Evolutionary conservation across 2,329 filamentous ascomycete species (phyloP).

Genomic region (Fusarium armeniacum): DNA sequence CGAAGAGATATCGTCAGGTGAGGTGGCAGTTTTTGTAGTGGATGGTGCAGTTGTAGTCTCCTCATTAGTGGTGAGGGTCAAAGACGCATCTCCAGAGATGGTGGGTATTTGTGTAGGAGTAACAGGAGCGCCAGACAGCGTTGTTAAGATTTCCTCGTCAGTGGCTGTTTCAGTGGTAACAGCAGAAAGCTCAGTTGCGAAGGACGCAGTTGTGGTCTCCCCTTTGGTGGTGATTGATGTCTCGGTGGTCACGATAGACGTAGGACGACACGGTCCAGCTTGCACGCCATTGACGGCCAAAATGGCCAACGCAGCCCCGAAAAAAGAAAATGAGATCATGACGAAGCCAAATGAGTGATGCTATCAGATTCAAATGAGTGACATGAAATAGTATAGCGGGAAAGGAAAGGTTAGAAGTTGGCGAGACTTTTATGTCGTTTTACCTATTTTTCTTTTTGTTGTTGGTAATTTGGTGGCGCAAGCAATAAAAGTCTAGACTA

Average conservation of each 20-base stretch:
- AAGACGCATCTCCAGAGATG: not conserved
- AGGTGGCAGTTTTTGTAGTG: not conserved
- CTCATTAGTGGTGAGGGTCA: not conserved
- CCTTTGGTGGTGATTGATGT: not conserved
- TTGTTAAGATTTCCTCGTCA: not conserved
- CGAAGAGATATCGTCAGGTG: not conserved
- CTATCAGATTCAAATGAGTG: not conserved
- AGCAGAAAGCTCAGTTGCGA: not conserved
- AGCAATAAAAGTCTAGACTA: not conserved
- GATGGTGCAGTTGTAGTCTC: not conserved
- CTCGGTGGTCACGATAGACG: not conserved
- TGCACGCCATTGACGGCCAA: not conserved
- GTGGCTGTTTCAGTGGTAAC: not conserved
- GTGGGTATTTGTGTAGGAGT: not conserved
- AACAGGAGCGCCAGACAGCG: not conserved
- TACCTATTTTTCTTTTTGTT: not conserved
- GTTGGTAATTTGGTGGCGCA: not conserved
- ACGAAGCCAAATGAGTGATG: not conserved
- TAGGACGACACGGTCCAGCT: not conserved
- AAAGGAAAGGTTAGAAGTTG: not conserved
- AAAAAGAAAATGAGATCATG: not conserved
- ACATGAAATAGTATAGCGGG: accelerated
- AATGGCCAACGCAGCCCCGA: not conserved
- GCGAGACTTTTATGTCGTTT: not conserved
- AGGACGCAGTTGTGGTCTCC: not conserved